Evolutionary conservation across 2,329 filamentous ascomycete species (phyloP).

Genomic region (Fusarium longipes): DNA sequence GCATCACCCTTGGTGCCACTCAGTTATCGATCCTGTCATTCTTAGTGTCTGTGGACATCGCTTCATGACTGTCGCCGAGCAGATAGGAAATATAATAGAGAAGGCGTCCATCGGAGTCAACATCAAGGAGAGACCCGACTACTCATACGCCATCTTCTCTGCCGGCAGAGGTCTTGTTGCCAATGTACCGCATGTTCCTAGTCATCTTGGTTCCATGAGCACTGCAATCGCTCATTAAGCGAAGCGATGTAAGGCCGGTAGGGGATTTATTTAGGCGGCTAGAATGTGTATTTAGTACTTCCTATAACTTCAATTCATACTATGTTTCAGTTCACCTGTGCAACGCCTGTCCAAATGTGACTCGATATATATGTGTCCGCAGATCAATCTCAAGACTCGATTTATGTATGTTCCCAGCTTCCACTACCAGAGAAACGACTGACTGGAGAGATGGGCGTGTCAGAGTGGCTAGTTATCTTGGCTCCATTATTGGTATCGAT

Average conservation of each 20-base stretch:
- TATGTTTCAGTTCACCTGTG: background rate
- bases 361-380: background rate
- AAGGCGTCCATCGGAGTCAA: slow-evolving; percentile 82
- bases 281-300: too few species aligned
- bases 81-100: slow-evolving; percentile 81
- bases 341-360: background rate
- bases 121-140: slow-evolving; percentile 82
- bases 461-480: background rate
- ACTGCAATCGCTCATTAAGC: slow-evolving; percentile 40
- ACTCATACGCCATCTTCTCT: slow-evolving; percentile 82
- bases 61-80: slow-evolving; percentile 85
- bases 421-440: background rate
- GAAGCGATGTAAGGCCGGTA: slow-evolving; percentile 30
- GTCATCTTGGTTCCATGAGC: slow-evolving; percentile 40
- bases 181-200: slow-evolving; percentile 37
- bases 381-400: background rate
- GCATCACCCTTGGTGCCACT: background rate
- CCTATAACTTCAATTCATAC: too few species aligned
- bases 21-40: slow-evolving; percentile 79
- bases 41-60: slow-evolving; percentile 80
- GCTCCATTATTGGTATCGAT: background rate
- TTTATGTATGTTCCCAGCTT: background rate
- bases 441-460: background rate
- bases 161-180: slow-evolving; percentile 59
- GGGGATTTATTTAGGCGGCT: too few species aligned